Evolutionary conservation across 768 basidiomycete species (phyloP).

Genomic region (Agaricus bisporus): DNA sequence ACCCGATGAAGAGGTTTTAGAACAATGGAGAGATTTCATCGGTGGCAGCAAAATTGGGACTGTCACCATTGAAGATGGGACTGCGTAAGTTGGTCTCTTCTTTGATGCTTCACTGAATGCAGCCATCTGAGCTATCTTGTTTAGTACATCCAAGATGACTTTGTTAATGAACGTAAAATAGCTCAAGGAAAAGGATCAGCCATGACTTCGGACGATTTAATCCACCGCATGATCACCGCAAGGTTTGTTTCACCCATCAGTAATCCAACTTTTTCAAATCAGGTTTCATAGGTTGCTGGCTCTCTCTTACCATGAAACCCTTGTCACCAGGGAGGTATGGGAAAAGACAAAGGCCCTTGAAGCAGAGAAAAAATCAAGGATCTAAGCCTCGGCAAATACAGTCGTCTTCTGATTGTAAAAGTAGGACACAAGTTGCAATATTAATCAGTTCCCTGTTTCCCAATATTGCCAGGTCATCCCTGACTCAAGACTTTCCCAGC

Average conservation of each 20-base stretch:
- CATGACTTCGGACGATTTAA: slow-evolving; percentile 50
- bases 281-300: slow-evolving; percentile 46
- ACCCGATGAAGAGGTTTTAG: slow-evolving; percentile 43
- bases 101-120: not conserved
- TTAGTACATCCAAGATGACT: slow-evolving; percentile 75
- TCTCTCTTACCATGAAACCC: slow-evolving; percentile 48
- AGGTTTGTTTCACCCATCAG: slow-evolving; percentile 38
- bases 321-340: slow-evolving; percentile 58
- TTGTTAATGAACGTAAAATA: slow-evolving; percentile 43
- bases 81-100: slow-evolving; percentile 48
- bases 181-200: slow-evolving; percentile 20
- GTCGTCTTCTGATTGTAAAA: too few species aligned
- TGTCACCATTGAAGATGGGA: slow-evolving; percentile 44
- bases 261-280: slow-evolving; percentile 3
- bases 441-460: too few species aligned
- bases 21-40: slow-evolving; percentile 51
- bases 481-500: slow-evolving; percentile 12
- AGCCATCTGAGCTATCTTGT: not conserved
- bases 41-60: slow-evolving; percentile 56
- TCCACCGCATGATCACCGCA: slow-evolving; percentile 61
- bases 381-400: not conserved
- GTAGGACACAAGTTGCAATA: too few species aligned
- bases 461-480: too few species aligned
- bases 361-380: slow-evolving; percentile 29
- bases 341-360: slow-evolving; percentile 59